These are phyloP conservation scores for Auriscalpium microsporum DNA, from an alignment of 768 basidiomycete species.

Conservation along the genomic window DNA sequence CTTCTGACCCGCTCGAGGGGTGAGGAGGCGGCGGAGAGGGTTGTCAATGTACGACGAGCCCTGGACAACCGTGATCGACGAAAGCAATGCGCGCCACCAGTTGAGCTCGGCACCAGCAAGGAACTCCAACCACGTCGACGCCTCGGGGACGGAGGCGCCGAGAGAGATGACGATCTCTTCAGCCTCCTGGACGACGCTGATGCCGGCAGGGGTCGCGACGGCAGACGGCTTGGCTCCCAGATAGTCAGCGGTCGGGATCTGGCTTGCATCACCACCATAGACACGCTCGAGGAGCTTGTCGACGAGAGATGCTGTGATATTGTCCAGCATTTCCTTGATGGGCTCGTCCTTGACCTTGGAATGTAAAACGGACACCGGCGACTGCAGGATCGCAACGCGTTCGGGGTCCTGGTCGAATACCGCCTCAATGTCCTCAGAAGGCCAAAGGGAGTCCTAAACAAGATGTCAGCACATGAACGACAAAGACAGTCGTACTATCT, in stretches of 20 bases:
- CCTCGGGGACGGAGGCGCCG: slow-evolving; percentile 45
- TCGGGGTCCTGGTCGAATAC: slow-evolving; percentile 99
- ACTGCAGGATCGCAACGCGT: slow-evolving; percentile 95
- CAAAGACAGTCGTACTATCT: slow-evolving; percentile 10
- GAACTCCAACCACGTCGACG: slow-evolving; percentile 70
- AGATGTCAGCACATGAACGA: slow-evolving; percentile 4
- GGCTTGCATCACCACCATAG: slow-evolving; percentile 67
- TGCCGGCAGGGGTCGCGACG: slow-evolving; percentile 32
- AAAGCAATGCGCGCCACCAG: slow-evolving; percentile 84
- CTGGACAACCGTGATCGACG: slow-evolving; percentile 78
- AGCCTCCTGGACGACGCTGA: slow-evolving; percentile 34
- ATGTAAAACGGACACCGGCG: slow-evolving; percentile 90
- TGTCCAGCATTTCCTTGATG: slow-evolving; percentile 84
- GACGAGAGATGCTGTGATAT: slow-evolving; percentile 72
- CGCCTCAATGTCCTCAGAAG: slow-evolving; percentile 95
- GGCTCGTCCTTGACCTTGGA: slow-evolving; percentile 87
- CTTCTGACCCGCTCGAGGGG: slow-evolving; percentile 73
- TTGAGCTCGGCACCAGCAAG: slow-evolving; percentile 74
- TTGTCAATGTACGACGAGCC: slow-evolving; percentile 82
- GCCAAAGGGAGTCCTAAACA: slow-evolving; percentile 89
- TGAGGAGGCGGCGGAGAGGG: slow-evolving; percentile 78
- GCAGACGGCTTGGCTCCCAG: slow-evolving; percentile 47
- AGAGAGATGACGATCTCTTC: slow-evolving; percentile 43
- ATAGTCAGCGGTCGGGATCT: slow-evolving; percentile 80
- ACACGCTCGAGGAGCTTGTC: slow-evolving; percentile 68